Base-by-base conservation (phyloP, 1,284 basidiomycete species). In the Trichosporon ovoides region DNA sequence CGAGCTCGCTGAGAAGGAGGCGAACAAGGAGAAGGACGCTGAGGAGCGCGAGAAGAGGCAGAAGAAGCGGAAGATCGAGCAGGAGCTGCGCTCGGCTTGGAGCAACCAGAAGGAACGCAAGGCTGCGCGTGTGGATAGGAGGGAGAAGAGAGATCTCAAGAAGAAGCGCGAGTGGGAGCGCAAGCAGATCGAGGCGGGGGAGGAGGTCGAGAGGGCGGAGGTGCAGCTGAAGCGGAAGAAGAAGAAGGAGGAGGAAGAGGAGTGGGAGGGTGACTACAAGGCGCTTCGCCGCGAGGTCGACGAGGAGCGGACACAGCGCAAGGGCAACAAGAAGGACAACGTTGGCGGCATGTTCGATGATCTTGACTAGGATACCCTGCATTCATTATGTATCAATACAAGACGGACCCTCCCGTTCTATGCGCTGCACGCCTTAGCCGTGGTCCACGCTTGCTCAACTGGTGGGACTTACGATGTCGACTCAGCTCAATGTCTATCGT, bases 51-150 rank as follows among this genome's bases (percentile, higher is more conserved):
- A 75, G 66, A 59, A 74, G 75, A 73, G 80, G 73, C 62, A 73
- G 66, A 56, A 79, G 63, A 66, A 79, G 70, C 58, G 79, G 75
- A 57, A 81, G 80, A 62, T 79, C 70, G 18, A 78, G 80, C 68
- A 83, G 80, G 75, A 86, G 66, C 79, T 80, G 59, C 87, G 87
- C 66, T 75, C 80, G n/a, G 79, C 91, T 0, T 94, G 91, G 89
- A 92, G 89, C 66, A 80, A 83, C 48, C 83, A 92, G 67, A 77
- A 77, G 13, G 78, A 78, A 3, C 81, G 79, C 66, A 84, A 82
- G 68, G 84, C 85, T 55, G 82, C 83, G 66, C 82, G 81, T 60
- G 85, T 87, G 53, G 84, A 82, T 62, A 80, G 88, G 59, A 83
- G 82, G 64, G 84, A 87, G 66, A 89, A 89, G 78, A 86, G 81